These are phyloP conservation scores for Globisporangium cylindrosporum DNA, from an alignment of 352 stramenopile species.

Conservation along the genomic window DNA sequence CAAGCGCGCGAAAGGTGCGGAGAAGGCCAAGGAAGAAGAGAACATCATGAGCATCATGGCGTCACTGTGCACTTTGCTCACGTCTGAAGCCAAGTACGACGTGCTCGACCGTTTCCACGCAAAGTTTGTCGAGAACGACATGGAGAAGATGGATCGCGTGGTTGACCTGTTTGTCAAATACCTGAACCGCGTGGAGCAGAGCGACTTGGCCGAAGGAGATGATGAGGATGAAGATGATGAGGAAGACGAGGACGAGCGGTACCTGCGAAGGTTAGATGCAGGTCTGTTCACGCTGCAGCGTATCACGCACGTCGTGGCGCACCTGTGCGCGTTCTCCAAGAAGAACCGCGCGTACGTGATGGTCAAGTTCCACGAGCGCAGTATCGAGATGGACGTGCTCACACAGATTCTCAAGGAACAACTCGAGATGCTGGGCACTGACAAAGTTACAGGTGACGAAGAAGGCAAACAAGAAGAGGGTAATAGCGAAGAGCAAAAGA, in stretches of 20 bases:
- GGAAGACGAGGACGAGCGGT: constrained; percentile 51
- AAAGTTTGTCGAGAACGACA: constrained; percentile 82
- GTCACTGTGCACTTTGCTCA: constrained; percentile 56
- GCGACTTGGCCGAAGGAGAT: constrained; percentile 22
- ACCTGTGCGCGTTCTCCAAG: constrained; percentile 59
- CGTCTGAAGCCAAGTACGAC: constrained; percentile 44
- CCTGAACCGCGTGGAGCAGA: constrained; percentile 41
- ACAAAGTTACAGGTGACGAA: constrained; percentile 8
- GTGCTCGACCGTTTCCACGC: constrained; percentile 64
- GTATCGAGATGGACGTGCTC: constrained; percentile 47
- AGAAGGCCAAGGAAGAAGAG: constrained; percentile 53
- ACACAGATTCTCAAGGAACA: constrained; percentile 52
- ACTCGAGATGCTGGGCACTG: constrained; percentile 37
- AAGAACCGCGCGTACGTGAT: constrained; percentile 68
- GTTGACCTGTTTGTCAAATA: constrained; percentile 81
- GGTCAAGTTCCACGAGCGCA: constrained; percentile 76
- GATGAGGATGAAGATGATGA: constrained; percentile 30
- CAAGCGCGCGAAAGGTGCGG: constrained; percentile 24
- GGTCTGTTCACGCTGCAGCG: constrained; percentile 81
- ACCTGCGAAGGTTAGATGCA: constrained; percentile 62
- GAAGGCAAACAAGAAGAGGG: constrained; percentile 6
- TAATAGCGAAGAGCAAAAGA: constrained; percentile 22
- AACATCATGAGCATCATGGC: constrained; percentile 64
- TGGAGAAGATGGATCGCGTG: constrained; percentile 80
- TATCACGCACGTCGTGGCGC: constrained; percentile 54